Base-by-base conservation (phyloP, 164 flowering plant species). In the Vitis labrusca region DNA sequence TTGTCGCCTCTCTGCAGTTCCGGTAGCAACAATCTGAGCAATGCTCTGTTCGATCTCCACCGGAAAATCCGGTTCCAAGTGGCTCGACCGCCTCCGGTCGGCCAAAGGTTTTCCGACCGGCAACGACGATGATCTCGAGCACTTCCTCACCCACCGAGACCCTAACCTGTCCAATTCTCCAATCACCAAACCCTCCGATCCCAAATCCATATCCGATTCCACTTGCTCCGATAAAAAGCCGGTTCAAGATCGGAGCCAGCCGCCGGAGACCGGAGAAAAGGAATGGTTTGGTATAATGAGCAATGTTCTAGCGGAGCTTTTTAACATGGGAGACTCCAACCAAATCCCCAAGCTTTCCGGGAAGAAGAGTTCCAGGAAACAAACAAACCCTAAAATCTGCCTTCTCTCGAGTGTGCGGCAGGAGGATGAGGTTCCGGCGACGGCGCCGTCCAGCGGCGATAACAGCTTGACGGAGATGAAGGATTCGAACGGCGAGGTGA, bases 71-170 rank as follows among this genome's bases (percentile, higher is more conserved):
- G 76, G 74, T 23, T 74, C 90, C 9, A 84, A 72, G 64, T 93
- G 97, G 97, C 86, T 93, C 15, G 91, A 87, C 79, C 89, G 93
- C 54, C 91, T 93, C 74, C 93, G 97, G 2, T 76, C 89, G 54
- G 81, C 80, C 74, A 83, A 80, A 77, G 93, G 93, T 57, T 82
- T 91, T 70, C 85, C 93, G 5, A 56, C 74, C 66, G 81, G 49
- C 65, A 72, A 70, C 61, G 72, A 65, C 68, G 79, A 57, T 63
- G 83, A 77, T 71, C 86, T 88, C 70, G 94, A 82, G 65, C 80
- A 80, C 15, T 88, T 85, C 80, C 86, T 87, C 76, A 59, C 68
- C 68, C 58, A 64, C 14, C 48, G 29, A 37, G 69, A 76, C 73
- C 74, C 79, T 61, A 78, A 71, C 71, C 50, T 71, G 48, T 54